Base-by-base conservation (phyloP, 164 flowering plant species). In the Aristolochia fimbriata region DNA sequence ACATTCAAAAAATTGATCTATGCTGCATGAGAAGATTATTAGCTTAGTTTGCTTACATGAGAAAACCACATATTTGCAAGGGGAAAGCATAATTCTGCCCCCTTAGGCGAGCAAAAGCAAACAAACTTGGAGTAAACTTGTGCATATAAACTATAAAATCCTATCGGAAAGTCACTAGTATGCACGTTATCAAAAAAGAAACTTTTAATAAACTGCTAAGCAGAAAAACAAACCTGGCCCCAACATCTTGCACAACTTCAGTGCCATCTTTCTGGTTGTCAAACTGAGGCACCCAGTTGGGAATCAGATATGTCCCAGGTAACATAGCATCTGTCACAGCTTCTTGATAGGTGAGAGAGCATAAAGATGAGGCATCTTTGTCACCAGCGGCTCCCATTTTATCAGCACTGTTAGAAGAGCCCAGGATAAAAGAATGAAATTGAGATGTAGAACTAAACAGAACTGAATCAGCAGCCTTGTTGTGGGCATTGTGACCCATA, bases 1-100 rank as follows among this genome's bases (percentile, higher is more conserved):
- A 51, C 97, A 94, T 68, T 88, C 96, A 66, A 94, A 94, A 70
- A 94, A 94, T 60, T 88, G 96, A 64, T 94, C 88, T 64, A 94
- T 73, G 52, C 99, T 94, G 93, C 75, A 74, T 67, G 60, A 68
- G 13, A 64, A 50, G 47, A 19, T 41, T 67, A 66, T 37, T 27
- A 52, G 30, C 56, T 1, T 22, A 52, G 30, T 9, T 22, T 17
- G 16, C 52, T 27, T 14, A 11, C 23, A 8, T 22, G 56, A 11
- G 15, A 22, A 20, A 52, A 52, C 19, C 56, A 37, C 4, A 37
- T 37, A 37, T 37, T 37, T 10, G 11, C 27, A 52, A 23, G 23
- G 20, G 27, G 56, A 27, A 14, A 52, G 23, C 17, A 52, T 52
- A 51, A 7, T 51, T 51, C 55, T 22, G 4, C 30, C 15, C 23